Base-by-base conservation (phyloP, 169 alveolate species). In the Eimeria mitis region DNA sequence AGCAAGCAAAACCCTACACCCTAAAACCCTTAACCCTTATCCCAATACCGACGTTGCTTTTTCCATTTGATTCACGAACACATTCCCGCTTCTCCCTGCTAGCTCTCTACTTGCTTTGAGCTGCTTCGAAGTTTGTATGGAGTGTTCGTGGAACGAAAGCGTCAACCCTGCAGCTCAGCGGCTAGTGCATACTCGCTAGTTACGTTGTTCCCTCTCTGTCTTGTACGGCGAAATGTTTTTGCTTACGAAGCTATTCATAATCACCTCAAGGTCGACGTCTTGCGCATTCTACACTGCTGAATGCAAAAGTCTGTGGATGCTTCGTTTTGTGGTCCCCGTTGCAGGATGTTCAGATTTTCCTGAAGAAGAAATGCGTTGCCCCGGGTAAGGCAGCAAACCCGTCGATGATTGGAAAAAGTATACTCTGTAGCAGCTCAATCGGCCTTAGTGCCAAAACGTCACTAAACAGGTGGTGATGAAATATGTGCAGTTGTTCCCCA, bases 281-380 rank as follows among this genome's bases (percentile, higher is more conserved):
- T 73, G 83, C 2, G 83, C 34, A 14, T 4, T 73, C 21, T 25
- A 34, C 59, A 42, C 40, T 42, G 87, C 87, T 21, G 54, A 37
- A 44, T 6, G 87, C 63, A 44, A 13, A 11, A 19, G 63, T 37
- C 65, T 42, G 70, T 47, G 21, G 47, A 25, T 0, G 37, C 44
- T 52, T 7, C 52, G 25, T 23, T 16, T 52, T 78, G 37, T 40
- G 75, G n/a, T 21, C 16, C 37, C 73, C 56, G 28, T 16, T 54
- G 31, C 92, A 85, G 92, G 92, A 85, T 52, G 42, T 85, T 7
- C 92, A 85, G 25, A 63, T 85, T 23, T 85, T 85, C 71, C 5
- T 85, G 44, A 85, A 85, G 70, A 85, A 85, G 63, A 28, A 85
- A 71, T 85, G 92, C 79, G 92, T 71, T 19, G 81, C 79, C 37